Evolutionary conservation across 768 basidiomycete genomes (phyloP), one percentile per base, ranked within the genome.

Genomic region (Neoboletus magnificus): DNA sequence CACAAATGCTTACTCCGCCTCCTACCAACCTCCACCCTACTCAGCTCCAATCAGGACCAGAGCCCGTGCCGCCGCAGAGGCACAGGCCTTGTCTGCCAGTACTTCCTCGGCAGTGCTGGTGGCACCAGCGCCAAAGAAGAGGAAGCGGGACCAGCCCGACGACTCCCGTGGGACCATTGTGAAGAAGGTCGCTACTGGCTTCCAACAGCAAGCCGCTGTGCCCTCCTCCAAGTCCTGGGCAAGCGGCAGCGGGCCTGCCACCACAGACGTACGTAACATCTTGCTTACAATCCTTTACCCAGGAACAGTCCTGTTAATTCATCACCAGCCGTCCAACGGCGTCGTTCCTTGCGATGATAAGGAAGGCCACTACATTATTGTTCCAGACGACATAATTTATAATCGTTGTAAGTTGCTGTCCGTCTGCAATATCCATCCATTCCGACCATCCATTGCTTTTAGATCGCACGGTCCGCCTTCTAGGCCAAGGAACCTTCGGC

Each of bases 401-500:
- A 79, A 81, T 62, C 87, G 91, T 64, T 96, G 95, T 92, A 74
- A 63, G 87, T 78, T 25, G 23, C 27, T 42, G 27, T 49, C 54
- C 45, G 49, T 35, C 13, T 51, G 48, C 44, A 49, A 50, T 41
- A 41, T 40, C 18, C 32, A 33, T 20, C 18, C 36, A 44, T 48
- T 56, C 52, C 56, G 40, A 71, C 66, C 37, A 64, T 49, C 36
- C 50, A 40, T 33, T 53, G 37, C 41, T 59, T 56, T 15, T 65
- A 98, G 96, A 98, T 83, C 91, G 89, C 46, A 98, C 95, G 40
- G 85, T 95, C 57, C 82, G 86, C 55, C 78, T 95, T 23, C 79
- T 99, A 6, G 97, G 97, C 18, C 96, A 98, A 76, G 97, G 97
- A 13, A 98, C 97, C 15, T 99, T 98, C 68, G 97, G 97, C 62